phyloP scores from a whole-genome alignment of 2,329 filamentous ascomycete species.

The Epichloe bromicola region DNA sequence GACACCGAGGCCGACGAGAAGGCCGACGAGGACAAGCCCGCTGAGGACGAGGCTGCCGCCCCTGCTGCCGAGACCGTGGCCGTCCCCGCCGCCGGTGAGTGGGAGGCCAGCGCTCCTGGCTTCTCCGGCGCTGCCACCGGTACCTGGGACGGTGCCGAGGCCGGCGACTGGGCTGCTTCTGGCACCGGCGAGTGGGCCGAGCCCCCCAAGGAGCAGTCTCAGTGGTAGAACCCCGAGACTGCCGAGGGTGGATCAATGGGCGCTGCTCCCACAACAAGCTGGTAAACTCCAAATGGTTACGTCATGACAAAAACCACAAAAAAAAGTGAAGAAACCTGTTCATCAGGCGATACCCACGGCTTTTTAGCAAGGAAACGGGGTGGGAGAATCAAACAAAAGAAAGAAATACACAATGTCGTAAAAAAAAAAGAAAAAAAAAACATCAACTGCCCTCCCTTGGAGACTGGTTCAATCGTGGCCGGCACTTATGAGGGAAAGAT shows the following conservation, averaged over 20 bases:
- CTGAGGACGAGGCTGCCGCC: constrained; percentile 71
- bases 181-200: constrained; percentile 55
- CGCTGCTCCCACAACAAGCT: constrained; percentile 3
- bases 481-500: constrained; percentile 99
- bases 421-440: neutral
- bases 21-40: constrained; percentile 78
- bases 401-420: constrained; percentile 6
- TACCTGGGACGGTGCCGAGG: constrained; percentile 43
- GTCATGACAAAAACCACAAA: neutral
- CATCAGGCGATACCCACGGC: constrained; percentile 3
- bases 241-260: constrained; percentile 5
- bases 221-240: constrained; percentile 32
- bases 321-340: neutral
- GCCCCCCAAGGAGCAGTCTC: constrained; percentile 39
- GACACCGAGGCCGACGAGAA: constrained; percentile 99
- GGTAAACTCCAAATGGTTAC: constrained; percentile 7
- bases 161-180: constrained; percentile 52
- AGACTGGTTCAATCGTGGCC: constrained; percentile 39
- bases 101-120: constrained; percentile 67
- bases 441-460: neutral
- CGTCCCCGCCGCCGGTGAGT: constrained; percentile 56
- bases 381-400: neutral
- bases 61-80: constrained; percentile 70
- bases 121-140: constrained; percentile 48
- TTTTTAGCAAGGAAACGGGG: neutral